Evolutionary conservation across 2,329 filamentous ascomycete species (phyloP), one percentile per base, ranked within the genome.

Genomic region (Penicillium janthinellum): DNA sequence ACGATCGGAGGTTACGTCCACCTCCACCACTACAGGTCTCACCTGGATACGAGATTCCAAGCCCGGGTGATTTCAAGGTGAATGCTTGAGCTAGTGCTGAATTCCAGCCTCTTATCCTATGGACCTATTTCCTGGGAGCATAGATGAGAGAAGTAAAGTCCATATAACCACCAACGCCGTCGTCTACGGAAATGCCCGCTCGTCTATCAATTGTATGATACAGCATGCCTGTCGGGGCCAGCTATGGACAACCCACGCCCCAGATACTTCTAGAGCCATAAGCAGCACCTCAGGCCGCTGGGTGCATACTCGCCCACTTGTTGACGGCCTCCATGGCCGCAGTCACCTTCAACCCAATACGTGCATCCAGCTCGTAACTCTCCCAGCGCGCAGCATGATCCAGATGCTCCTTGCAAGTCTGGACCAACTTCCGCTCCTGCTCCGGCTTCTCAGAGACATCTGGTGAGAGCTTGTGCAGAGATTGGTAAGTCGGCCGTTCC

Each of bases 381-480:
- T 86, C 86, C 86, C 86, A 88, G 52, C 74, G 79, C 45, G 84
- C 82, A 10, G 84, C 83, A 70, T 83, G 83, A 15, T 84, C 81
- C 14, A 88, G 70, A 77, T 84, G 84, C 38, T 78, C 78, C 63
- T 81, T 83, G 65, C 84, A 86, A 61, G 83, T 78, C 50, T 75
- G 74, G 49, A 88, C 75, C 60, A 77, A 70, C 41, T 78, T 73
- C 31, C 64, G 67, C 58, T 81, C 78, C 41, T 51, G 14, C 35
- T 44, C 52, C 11, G 52, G 45, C 8, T 58, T 28, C 4, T 64
- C 64, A 5, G 57, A 39, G 25, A 53, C 38, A 20, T 51, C 20
- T 4, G 41, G 25, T 8, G 55, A 37, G 38, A 55, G 59, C 14
- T 69, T 64, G 56, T 76, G 68, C 35, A 78, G 34, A 74, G 75